Base-by-base conservation (phyloP, 2,329 filamentous ascomycete genomes). In the Apiospora saccharicola region DNA sequence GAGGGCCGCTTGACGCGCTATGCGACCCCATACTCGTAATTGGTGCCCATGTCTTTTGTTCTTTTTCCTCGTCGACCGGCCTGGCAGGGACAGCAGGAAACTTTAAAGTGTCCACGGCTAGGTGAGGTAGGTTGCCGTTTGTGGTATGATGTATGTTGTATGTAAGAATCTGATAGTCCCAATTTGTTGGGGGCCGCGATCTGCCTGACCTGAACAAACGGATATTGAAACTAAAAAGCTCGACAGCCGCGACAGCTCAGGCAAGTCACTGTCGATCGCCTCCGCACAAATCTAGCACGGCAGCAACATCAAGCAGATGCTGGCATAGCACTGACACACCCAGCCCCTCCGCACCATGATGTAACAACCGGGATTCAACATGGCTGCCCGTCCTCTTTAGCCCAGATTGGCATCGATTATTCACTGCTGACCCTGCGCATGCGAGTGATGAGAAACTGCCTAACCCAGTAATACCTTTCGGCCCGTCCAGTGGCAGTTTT, bases 181-280 rank as follows among this genome's bases (percentile, higher is more conserved):
- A 64, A 41, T 64, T 64, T 64, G 57, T 41, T 64, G 57, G 57
- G 57, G 57, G 57, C 57, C 34, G 57, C 57, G 57, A 64, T 64
- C 57, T 64, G 57, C 57, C 57, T 64, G 57, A 22, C 57, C 57
- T 64, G 57, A 64, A n/a, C 22, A 34, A 64, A 64, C 57, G 57
- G 57, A 64, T 64, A 64, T 64, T 64, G 57, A 41, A 64, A 64
- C 57, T 64, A 64, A 64, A 41, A 64, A 64, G 57, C 57, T 64
- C 57, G 57, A 64, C 57, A 64, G 57, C 57, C 57, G 57, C 57
- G 57, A 64, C 57, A 64, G 57, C 57, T 64, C 57, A 64, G 57
- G 57, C 34, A 64, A 64, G 57, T 64, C 57, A 41, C 57, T 64
- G 57, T 41, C 57, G 57, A 64, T 64, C 57, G n/a, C 57, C 34